Base-by-base conservation (phyloP, 108 stramenopile genomes). In the Nitzschia palea region DNA sequence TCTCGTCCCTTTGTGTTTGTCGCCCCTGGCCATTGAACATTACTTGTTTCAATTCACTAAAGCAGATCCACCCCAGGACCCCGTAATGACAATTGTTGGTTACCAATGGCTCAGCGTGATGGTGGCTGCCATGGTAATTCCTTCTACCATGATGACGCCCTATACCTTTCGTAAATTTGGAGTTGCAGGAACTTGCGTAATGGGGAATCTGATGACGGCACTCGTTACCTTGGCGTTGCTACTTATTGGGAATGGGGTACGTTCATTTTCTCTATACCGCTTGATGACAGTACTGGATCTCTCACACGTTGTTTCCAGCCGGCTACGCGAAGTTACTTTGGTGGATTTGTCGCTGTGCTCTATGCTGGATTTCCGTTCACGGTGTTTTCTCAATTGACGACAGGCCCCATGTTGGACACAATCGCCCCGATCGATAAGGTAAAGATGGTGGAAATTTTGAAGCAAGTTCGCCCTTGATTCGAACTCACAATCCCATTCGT, bases 331-430 rank as follows among this genome's bases (percentile, higher is more conserved):
- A 34, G 44, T 15, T 25, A 56, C 8, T 83, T 80, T 69, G 76
- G 64, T 40, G 20, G 64, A 9, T 83, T 83, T 74, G 76, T 80
- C 1, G 43, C 63, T 55, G 58, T 80, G 32, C 69, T 83, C 76
- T 83, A 83, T 32, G 62, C 31, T 20, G 78, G 79, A 4, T 83
- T 83, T 55, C 82, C 82, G 0, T 78, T 83, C 42, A 80, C 82
- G 8, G 82, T 83, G 4, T 69, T 83, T n/a, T 65, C 62, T 30
- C 82, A 83, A 53, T 44, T 83, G 25, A 73, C 81, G 10, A 82
- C 81, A 6, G 81, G 81, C 3, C 81, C 81, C 0, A 83, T 83
- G 82, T 44, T 83, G 27, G 82, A 83, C 36, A 68, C 68, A 1
- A 67, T 83, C 40, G 74, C 82, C 17, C 82, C 82, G 0, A 67